Conservation (phyloP, 345 rosid species). For the Bruguiera gymnorhiza region DNA sequence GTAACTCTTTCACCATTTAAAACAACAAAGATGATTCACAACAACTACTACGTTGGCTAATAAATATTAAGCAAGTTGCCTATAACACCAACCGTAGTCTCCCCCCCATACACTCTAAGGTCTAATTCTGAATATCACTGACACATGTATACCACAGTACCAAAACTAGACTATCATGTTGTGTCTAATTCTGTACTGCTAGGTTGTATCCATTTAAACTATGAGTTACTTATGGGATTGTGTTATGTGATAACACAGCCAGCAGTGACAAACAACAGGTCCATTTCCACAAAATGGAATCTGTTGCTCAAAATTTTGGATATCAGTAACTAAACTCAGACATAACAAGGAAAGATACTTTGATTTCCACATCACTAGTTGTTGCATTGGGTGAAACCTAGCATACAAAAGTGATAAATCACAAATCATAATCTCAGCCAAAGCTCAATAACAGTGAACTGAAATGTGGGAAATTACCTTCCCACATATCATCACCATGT, state of each 20-base stretch:
- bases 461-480: constrained; percentile 39
- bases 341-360: constrained; percentile 3
- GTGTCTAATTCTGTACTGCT: not conserved
- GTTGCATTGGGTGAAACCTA: not conserved
- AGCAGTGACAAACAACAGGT: constrained; percentile 7
- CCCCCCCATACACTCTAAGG: not conserved
- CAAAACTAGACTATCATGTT: no score
- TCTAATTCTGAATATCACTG: no score
- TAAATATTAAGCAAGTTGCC: not conserved
- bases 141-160: no score
- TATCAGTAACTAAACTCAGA: no score
- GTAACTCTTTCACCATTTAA: not conserved
- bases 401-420: no score
- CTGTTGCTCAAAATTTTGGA: no score
- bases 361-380: constrained; percentile 15
- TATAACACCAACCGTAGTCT: not conserved
- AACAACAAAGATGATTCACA: not conserved
- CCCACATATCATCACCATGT: constrained; percentile 36
- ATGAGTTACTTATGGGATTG: constrained; percentile 13
- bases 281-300: constrained; percentile 6
- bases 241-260: constrained; percentile 3
- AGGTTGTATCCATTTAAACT: constrained; percentile 17
- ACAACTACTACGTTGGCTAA: not conserved
- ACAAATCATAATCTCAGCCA: no score
- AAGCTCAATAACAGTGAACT: no score